Base-by-base conservation (phyloP, 768 basidiomycete genomes). In the Lactarius vividus region DNA sequence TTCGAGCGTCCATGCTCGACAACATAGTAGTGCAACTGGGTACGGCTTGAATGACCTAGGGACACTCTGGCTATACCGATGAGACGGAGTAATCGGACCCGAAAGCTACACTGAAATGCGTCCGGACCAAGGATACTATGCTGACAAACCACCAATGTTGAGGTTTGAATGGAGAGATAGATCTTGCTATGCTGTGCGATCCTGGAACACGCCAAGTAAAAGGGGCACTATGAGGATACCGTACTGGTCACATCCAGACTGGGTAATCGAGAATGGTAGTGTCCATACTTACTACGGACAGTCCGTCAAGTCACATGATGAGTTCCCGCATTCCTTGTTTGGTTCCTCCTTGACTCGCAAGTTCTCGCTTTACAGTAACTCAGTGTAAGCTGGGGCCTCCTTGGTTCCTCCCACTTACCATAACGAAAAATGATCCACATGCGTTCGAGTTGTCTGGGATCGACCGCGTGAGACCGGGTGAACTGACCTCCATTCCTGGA, bases 91-190 rank as follows among this genome's bases (percentile, higher is more conserved):
- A 26, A 52, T 52, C 44, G n/a, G n/a, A 26, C 3, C n/a, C 23
- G 49, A 52, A 52, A 52, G 26, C 49, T 26, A 20, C 58, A 59
- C 31, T 46, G 33, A n/a, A 58, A 44, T 16, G 42, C 49, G 11
- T 15, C 11, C 13, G 49, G 29, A 33, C 29, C 16, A 31, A 20
- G 9, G 9, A 42, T 18, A 37, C 40, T 28, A 31, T 59, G 57
- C 40, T 59, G 57, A 59, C 39, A 42, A 59, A 26, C 40, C 18
- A 59, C n/a, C 39, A 31, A n/a, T 59, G 28, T 11, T 11, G 44
- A 46, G 44, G 42, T 44, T 57, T 37, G 16, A 18, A 44, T 29
- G 40, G 39, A 39, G 28, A 59, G 57, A 59, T 42, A 39, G 26
- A 59, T 59, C 39, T 55, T 29, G 28, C 6, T 31, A 7, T 20